phyloP scores from a whole-genome alignment of 306 rosid species.

The Castanea crenata region DNA sequence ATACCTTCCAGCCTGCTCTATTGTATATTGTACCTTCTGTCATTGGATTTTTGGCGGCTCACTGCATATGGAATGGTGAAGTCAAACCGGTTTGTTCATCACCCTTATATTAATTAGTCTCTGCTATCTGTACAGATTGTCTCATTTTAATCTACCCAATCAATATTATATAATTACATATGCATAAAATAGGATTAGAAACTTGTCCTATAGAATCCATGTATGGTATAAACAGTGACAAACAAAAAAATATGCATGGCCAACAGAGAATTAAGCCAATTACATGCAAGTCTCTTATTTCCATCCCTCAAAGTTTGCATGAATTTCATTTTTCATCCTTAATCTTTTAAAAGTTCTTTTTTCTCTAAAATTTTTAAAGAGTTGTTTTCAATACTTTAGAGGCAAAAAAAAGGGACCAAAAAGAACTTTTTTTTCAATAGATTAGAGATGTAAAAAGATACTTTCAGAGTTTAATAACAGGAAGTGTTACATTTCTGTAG shows the following conservation, averaged over 20 bases:
- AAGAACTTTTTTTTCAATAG: too few species aligned
- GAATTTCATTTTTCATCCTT: too few species aligned
- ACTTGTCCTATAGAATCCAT: background rate
- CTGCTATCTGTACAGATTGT: background rate
- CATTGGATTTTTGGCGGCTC: constrained; percentile 93
- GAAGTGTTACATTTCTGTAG: too few species aligned
- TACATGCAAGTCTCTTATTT: background rate
- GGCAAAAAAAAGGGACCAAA: too few species aligned
- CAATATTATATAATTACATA: constrained; percentile 10
- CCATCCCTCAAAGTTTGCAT: too few species aligned
- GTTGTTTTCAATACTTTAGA: too few species aligned
- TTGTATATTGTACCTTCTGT: constrained; percentile 89
- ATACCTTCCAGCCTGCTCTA: constrained; percentile 82
- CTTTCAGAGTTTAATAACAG: too few species aligned
- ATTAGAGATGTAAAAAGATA: too few species aligned
- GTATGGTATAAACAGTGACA: background rate
- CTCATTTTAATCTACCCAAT: background rate
- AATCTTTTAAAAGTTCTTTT: too few species aligned
- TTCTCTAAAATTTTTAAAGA: too few species aligned
- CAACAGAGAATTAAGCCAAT: background rate
- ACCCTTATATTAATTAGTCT: constrained; percentile 11
- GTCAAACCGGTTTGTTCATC: constrained; percentile 75
- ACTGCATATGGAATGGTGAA: constrained; percentile 90
- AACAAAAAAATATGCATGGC: background rate
- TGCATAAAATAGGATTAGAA: background rate